Percentiles rank a stretch among this genome's conserved stretches.
phyloP scores from a whole-genome alignment of 2,329 filamentous ascomycete genomes.

The Xylariaceae sp. region DNA sequence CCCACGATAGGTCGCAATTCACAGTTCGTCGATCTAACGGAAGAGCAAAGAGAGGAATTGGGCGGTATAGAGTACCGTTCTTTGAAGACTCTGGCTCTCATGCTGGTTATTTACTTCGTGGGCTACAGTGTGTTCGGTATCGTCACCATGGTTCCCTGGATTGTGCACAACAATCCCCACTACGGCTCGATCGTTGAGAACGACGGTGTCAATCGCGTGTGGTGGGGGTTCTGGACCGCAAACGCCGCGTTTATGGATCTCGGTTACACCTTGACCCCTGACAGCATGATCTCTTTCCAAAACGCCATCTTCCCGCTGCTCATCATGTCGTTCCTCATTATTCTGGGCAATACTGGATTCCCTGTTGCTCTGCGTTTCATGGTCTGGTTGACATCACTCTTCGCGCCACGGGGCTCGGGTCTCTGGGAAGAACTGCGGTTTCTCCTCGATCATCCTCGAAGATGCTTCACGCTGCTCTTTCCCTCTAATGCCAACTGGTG shows the following conservation, averaged over 20 bases:
- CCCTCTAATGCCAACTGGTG: conserved; percentile 90
- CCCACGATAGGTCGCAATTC: conserved; percentile 92
- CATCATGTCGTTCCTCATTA: conserved; percentile 76
- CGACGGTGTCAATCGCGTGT: conserved; percentile 60
- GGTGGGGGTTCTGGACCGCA: conserved; percentile 91
- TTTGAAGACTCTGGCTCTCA: conserved; percentile 74
- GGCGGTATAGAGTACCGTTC: conserved; percentile 96
- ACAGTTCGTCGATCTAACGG: conserved; percentile 78
- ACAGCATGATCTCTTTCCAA: conserved; percentile 91
- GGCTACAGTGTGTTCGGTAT: conserved; percentile 76
- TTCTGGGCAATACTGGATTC: conserved; percentile 93
- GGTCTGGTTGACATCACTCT: conserved; percentile 73
- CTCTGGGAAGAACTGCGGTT: conserved; percentile 89
- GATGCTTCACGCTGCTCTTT: conserved; percentile 93
- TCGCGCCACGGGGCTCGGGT: conserved; percentile 59
- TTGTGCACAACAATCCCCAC: conserved; percentile 52
- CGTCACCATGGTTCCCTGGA: conserved; percentile 74
- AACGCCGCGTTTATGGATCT: conserved; percentile 90
- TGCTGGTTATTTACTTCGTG: conserved; percentile 75
- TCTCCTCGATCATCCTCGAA: conserved; percentile 85
- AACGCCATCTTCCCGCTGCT: conserved; percentile 69
- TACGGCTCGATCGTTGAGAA: conserved; percentile 63
- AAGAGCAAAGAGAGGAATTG: conserved; percentile 89
- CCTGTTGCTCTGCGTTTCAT: conserved; percentile 90
- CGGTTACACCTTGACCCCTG: conserved; percentile 85